Evolutionary conservation across 768 basidiomycete species (phyloP).

Genomic region (Tubosaeta brunneosetosa): DNA sequence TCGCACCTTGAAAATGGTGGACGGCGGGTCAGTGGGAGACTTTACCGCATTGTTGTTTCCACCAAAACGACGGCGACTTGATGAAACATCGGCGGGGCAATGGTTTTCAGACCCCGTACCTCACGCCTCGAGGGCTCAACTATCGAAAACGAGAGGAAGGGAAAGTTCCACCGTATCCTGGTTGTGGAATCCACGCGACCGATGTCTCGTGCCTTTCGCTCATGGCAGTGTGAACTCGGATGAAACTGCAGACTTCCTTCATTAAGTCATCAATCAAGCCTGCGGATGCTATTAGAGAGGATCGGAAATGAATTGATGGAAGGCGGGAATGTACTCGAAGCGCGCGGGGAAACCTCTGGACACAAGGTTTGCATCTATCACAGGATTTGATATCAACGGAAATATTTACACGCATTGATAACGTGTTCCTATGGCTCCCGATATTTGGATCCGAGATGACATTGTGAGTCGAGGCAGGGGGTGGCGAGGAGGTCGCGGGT

Average conservation of each 20-base stretch:
- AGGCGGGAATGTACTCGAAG: constrained; percentile 7
- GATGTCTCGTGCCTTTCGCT: constrained; percentile 2
- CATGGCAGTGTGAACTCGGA: constrained; percentile 6
- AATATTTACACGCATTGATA: constrained; percentile 16
- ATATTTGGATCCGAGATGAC: constrained; percentile 8
- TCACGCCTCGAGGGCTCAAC: constrained; percentile 7
- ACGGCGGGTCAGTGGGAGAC: neutral
- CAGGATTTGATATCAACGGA: constrained; percentile 16
- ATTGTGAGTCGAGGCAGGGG: constrained; percentile 6
- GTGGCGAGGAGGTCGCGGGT: neutral
- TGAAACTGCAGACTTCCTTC: neutral
- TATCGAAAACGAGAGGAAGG: constrained; percentile 4
- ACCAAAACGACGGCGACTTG: neutral
- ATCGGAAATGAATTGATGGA: constrained; percentile 1
- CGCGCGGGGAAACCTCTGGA: constrained; percentile 1
- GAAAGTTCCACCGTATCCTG: neutral
- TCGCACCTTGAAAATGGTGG: neutral
- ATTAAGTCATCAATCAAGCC: constrained; percentile 3
- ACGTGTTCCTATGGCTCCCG: constrained; percentile 10
- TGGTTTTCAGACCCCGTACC: neutral
- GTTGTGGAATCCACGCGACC: constrained; percentile 9
- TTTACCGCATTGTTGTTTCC: neutral
- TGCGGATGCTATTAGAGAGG: constrained; percentile 8
- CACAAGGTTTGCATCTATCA: constrained; percentile 6
- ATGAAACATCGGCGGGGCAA: neutral